Evolutionary conservation across 192 early-diverging fungal genomes (phyloP), one percentile per base, ranked within the genome.

Genomic region (Martensiomyces pterosporus): DNA sequence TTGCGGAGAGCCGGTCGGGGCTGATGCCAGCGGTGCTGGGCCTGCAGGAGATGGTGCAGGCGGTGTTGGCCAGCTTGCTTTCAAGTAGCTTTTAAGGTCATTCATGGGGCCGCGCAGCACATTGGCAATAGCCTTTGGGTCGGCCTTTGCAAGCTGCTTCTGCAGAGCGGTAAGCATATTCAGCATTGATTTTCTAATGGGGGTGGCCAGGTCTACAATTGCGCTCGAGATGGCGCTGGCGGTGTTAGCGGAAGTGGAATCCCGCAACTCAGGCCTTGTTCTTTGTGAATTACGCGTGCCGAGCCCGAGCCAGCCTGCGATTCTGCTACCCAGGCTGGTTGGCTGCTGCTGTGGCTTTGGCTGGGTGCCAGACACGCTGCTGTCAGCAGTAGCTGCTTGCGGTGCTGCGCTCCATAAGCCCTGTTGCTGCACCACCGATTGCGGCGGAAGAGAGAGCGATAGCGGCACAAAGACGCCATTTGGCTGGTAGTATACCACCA

Each of bases 401-500:
- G n/a, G n/a, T n/a, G n/a, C n/a, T n/a, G n/a, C n/a, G n/a, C n/a
- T n/a, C n/a, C n/a, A n/a, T n/a, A n/a, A n/a, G n/a, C n/a, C n/a
- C n/a, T n/a, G 19, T 14, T 4, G 14, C 16, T 47, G 52, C 10
- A 21, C 18, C 26, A 4, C 16, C 34, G 17, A 34, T 14, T 53
- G 54, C 15, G 22, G 40, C 25, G 43, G 48, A 1, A 60, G 23
- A 2, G 52, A 55, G 14, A 64, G 13, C 3, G 60, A 45, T 24
- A 51, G 34, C 10, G 60, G 60, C 9, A 47, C 43, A 64, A 56
- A 56, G 17, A 56, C 35, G 17, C 51, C 57, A 33, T 60, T 60
- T 52, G 58, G 58, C 49, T 57, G 51, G 43, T 61, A 52, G 45
- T 61, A 60, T 2, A 68, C 17, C 36, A 43, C 37, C 3, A 19